Conservation (phyloP, 805 yeast genomes). For the Kuraishia ogatae region DNA sequence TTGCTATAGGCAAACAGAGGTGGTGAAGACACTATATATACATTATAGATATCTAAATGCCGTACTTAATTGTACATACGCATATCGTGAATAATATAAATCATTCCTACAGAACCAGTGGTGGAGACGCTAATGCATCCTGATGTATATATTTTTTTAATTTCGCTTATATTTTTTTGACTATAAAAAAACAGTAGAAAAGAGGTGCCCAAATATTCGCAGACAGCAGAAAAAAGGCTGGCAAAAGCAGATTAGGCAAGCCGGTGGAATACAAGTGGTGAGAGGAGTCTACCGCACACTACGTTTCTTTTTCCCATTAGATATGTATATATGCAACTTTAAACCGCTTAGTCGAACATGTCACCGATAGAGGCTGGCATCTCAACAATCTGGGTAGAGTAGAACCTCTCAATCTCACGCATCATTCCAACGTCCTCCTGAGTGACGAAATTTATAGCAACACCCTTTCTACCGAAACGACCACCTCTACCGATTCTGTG, state of each 20-base stretch:
- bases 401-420: slow-evolving; percentile 67
- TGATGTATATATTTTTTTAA: too few relatives aligned
- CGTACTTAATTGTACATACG: too few relatives aligned
- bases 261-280: not conserved
- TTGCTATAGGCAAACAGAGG: too few relatives aligned
- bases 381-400: slow-evolving; percentile 67
- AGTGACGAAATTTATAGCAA: slow-evolving; percentile 90
- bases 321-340: not conserved
- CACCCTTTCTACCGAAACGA: slow-evolving; percentile 97
- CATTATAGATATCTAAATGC: not conserved
- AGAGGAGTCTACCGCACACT: not conserved
- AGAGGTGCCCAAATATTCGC: not conserved
- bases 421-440: slow-evolving; percentile 65
- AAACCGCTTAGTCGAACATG: slow-evolving; percentile 8
- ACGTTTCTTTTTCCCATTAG: not conserved
- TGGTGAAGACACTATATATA: too few relatives aligned
- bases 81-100: too few relatives aligned
- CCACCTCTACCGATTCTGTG: slow-evolving; percentile 99
- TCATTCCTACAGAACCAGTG: too few relatives aligned
- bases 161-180: not conserved
- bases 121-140: too few relatives aligned
- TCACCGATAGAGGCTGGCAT: slow-evolving; percentile 72
- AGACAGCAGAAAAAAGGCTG: not conserved
- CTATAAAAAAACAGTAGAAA: not conserved
- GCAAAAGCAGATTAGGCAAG: not conserved